Evolutionary conservation across 352 stramenopile genomes (phyloP), one percentile per base, ranked within the genome.

Genomic region (Phytophthora rubi): DNA sequence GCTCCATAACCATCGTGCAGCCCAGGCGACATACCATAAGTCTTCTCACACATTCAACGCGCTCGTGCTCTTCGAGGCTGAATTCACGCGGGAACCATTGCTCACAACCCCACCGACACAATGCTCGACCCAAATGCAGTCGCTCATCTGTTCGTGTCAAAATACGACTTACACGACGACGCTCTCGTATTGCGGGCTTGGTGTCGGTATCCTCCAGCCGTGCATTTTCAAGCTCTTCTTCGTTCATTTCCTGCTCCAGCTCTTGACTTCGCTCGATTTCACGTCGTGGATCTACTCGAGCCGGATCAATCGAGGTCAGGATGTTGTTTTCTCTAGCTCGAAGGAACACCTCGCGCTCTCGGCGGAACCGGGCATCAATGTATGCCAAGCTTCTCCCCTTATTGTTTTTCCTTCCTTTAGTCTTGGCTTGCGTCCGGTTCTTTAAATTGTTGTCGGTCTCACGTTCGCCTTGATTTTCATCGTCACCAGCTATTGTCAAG

Each of bases 21-120:
- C 87, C 85, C 12, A 94, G 71, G 4, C 85, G 85, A 48, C 87
- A 94, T 8, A 91, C 52, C 79, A 91, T 83, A 12, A 88, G 75
- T 1, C 86, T 80, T 2, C 83, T 80, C 2, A 64, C 53, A 57
- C 86, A 92, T 70, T 94, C 86, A 32, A 77, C 63, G 21, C 59
- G 68, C 44, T 92, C 86, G 47, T 94, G 86, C 30, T 68, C 69
- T 52, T 75, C 59, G 4, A 92, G 59, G 48, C 78, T 85, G 32
- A 70, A 62, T 4, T 70, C 65, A 4, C 78, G 77, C 23, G 75
- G 60, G 44, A 91, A 79, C 84, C 84, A 92, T 32, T 68, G 53
- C 16, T 64, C 80, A 35, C 86, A 94, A 44, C 84, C 84, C 73
- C 76, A 94, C n/a, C 75, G 75, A 60, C 86, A 94, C 4, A 87